Conservation (phyloP, 108 stramenopile species). For the Conticribra weissflogii region DNA sequence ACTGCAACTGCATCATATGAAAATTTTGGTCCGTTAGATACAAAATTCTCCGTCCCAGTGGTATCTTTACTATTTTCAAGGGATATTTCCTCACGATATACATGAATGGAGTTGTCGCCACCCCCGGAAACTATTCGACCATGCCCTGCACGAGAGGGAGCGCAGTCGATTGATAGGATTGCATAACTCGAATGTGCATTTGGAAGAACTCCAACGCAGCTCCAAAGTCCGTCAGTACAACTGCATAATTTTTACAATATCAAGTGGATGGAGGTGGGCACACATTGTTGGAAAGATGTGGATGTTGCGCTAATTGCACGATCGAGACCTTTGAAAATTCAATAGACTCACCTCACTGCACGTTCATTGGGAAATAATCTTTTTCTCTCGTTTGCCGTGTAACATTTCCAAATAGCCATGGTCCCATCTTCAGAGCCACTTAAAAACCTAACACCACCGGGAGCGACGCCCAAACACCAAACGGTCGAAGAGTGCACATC, state of each 20-base stretch:
- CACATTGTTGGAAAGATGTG: not conserved
- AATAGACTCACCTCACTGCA: not conserved
- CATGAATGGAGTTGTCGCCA: conserved; percentile 84
- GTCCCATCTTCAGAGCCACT: conserved; percentile 78
- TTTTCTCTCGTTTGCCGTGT: conserved; percentile 60
- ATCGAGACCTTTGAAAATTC: too few relatives aligned
- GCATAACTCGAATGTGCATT: conserved; percentile 67
- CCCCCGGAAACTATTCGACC: conserved; percentile 83
- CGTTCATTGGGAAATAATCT: conserved; percentile 8
- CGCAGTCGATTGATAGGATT: conserved; percentile 81
- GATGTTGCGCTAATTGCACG: not conserved
- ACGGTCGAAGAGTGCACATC: conserved; percentile 82
- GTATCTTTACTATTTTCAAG: too few relatives aligned
- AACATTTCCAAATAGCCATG: conserved; percentile 75
- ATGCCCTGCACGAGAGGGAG: conserved; percentile 73
- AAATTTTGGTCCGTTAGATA: conserved; percentile 72
- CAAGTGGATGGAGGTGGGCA: not conserved
- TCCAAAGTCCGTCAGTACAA: conserved; percentile 60
- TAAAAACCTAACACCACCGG: conserved; percentile 77
- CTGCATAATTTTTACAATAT: not conserved
- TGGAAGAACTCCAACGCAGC: conserved; percentile 73
- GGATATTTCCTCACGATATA: conserved; percentile 69
- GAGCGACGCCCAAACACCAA: conserved; percentile 86
- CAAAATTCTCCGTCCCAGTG: too few relatives aligned
- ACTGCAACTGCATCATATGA: conserved; percentile 50